phyloP scores from a whole-genome alignment of 257 asterid species.

The Osmanthus fragrans region DNA sequence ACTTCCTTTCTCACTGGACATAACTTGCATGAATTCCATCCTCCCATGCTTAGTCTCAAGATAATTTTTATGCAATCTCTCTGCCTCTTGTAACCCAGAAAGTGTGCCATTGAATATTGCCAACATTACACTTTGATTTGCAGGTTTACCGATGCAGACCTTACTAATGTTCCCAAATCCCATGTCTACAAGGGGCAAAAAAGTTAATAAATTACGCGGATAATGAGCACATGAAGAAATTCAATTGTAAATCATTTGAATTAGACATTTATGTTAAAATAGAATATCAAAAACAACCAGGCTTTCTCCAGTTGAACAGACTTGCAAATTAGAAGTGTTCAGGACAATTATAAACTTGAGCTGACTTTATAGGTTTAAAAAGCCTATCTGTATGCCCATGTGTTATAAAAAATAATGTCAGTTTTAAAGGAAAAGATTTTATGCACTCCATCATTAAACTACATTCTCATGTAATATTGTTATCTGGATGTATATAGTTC shows the following conservation, averaged over 20 bases:
- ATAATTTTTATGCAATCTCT: constrained; percentile 47
- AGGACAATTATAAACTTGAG: background rate
- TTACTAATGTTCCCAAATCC: constrained; percentile 55
- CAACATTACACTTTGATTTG: constrained; percentile 58
- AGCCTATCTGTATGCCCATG: background rate
- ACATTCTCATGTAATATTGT: background rate
- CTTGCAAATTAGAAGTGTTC: background rate
- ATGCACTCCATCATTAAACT: background rate
- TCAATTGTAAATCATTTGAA: background rate
- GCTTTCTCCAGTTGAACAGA: background rate
- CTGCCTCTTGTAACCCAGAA: constrained; percentile 69
- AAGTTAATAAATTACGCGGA: background rate
- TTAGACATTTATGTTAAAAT: background rate
- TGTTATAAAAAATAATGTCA: background rate
- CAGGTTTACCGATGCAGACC: constrained; percentile 62
- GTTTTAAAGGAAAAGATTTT: background rate
- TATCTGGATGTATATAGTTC: background rate
- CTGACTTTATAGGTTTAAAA: background rate
- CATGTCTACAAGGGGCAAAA: constrained; percentile 35
- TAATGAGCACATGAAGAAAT: background rate
- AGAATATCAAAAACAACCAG: background rate
- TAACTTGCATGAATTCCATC: constrained; percentile 34
- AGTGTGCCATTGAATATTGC: constrained; percentile 65
- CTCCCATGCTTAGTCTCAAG: constrained; percentile 50
- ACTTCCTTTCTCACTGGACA: constrained; percentile 21